Percentiles rank a stretch among this genome's conserved stretches.
Evolutionary conservation across 345 rosid genomes (phyloP).

Genomic region (Eucalyptus victrix): DNA sequence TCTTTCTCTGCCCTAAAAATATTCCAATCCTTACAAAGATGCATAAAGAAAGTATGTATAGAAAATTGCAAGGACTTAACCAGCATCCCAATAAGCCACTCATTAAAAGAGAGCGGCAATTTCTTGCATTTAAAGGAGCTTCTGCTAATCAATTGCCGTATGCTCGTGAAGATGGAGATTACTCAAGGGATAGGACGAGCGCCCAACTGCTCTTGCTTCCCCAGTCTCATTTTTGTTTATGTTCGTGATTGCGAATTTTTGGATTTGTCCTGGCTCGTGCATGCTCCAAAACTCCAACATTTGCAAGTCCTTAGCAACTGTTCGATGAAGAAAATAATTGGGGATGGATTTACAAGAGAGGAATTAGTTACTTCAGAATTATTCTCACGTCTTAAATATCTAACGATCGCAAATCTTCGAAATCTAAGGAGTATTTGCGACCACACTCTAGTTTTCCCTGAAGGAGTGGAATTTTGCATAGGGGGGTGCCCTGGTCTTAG

Average conservation of each 20-base stretch:
- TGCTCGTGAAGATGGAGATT: background rate
- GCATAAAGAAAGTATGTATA: background rate
- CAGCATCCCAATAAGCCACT: background rate
- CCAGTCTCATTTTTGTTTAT: accelerated
- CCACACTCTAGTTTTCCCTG: background rate
- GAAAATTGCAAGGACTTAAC: background rate
- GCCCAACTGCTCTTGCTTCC: background rate
- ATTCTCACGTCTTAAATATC: background rate
- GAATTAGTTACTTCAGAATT: background rate
- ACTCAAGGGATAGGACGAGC: background rate
- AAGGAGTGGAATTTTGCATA: accelerated
- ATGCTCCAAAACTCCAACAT: background rate
- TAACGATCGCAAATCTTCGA: accelerated
- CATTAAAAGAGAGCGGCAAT: too few species aligned
- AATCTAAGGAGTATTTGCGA: background rate
- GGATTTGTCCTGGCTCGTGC: background rate
- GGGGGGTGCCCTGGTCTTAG: accelerated
- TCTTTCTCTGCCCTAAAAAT: background rate
- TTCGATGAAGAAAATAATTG: background rate
- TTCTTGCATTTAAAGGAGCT: background rate
- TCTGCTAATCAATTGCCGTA: accelerated
- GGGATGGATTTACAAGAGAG: background rate
- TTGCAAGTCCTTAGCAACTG: accelerated
- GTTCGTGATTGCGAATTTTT: accelerated
- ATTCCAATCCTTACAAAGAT: background rate